Conservation (phyloP, 2,329 filamentous ascomycete genomes). For the Orbilia ellipsospora region DNA sequence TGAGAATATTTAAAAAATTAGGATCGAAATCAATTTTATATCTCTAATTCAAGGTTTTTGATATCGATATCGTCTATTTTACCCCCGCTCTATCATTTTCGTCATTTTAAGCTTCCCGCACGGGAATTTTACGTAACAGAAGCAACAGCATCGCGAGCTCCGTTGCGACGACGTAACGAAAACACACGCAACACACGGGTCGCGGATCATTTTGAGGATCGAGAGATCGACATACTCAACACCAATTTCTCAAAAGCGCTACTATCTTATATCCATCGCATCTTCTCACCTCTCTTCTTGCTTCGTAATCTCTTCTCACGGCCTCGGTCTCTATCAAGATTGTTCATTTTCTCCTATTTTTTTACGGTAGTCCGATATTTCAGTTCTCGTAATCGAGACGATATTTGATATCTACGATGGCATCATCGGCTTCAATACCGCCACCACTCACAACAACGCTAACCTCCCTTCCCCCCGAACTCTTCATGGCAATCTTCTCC, state of each 20-base stretch:
- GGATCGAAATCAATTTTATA: too few species aligned
- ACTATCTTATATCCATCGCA: conserved; percentile 20
- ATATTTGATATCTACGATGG: not conserved
- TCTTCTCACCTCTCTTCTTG: not conserved
- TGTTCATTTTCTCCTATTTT: too few species aligned
- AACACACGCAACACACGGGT: conserved; percentile 32
- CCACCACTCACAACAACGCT: not conserved
- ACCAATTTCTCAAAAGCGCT: not conserved
- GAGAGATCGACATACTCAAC: too few species aligned
- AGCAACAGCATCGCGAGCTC: conserved; percentile 15
- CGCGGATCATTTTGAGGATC: conserved; percentile 12
- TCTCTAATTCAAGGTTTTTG: too few species aligned
- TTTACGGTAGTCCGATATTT: not conserved
- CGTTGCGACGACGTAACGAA: not conserved
- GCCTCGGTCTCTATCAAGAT: too few species aligned
- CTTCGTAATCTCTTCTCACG: not conserved
- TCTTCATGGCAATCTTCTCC: conserved; percentile 41
- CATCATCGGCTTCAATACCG: too few species aligned
- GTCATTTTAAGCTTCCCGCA: conserved; percentile 9
- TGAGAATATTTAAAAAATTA: not conserved
- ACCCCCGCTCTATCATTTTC: conserved; percentile 1
- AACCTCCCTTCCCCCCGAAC: conserved; percentile 30
- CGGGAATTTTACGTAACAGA: conserved; percentile 36
- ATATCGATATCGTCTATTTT: conserved; percentile 26
- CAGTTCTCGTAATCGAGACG: not conserved